phyloP scores from a whole-genome alignment of 208 protist genomes.

The Angomonas ambiguus region DNA sequence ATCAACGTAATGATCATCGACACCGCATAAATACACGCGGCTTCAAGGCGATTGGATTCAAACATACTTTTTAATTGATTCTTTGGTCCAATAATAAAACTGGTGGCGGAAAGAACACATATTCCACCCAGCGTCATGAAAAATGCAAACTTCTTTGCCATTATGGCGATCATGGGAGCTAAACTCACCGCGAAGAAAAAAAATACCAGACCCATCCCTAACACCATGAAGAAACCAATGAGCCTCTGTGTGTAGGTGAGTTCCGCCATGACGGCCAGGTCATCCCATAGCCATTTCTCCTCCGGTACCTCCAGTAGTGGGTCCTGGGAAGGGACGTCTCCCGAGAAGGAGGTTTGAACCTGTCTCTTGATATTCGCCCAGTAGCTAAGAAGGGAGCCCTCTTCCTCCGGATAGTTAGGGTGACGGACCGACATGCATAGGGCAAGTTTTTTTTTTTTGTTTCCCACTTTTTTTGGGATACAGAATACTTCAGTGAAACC shows the following conservation, averaged over 20 bases:
- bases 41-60: slow-evolving; percentile 65
- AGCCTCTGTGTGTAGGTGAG: slow-evolving; percentile 83
- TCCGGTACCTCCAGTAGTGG: slow-evolving; percentile 46
- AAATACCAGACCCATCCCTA: slow-evolving; percentile 85
- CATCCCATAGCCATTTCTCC: slow-evolving; percentile 42
- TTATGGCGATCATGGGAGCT: slow-evolving; percentile 48
- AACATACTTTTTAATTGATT: slow-evolving; percentile 81
- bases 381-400: slow-evolving; percentile 23
- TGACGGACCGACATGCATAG: slow-evolving; percentile 16
- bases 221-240: slow-evolving; percentile 67
- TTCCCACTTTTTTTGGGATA: too few relatives aligned
- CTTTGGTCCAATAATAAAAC: slow-evolving; percentile 78
- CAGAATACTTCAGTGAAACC: too few relatives aligned
- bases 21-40: slow-evolving; percentile 60
- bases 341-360: slow-evolving; percentile 35
- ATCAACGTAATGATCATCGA: slow-evolving; percentile 72
- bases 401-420: slow-evolving; percentile 13
- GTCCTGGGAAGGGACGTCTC: slow-evolving; percentile 50
- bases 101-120: slow-evolving; percentile 79
- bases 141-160: slow-evolving; percentile 88
- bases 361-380: slow-evolving; percentile 50
- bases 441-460: neutral
- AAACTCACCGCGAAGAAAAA: slow-evolving; percentile 59
- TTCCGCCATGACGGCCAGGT: slow-evolving; percentile 57
- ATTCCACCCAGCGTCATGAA: slow-evolving; percentile 88